Evolutionary conservation across 2,329 filamentous ascomycete genomes (phyloP).

Genomic region (Neospermospora avenae): DNA sequence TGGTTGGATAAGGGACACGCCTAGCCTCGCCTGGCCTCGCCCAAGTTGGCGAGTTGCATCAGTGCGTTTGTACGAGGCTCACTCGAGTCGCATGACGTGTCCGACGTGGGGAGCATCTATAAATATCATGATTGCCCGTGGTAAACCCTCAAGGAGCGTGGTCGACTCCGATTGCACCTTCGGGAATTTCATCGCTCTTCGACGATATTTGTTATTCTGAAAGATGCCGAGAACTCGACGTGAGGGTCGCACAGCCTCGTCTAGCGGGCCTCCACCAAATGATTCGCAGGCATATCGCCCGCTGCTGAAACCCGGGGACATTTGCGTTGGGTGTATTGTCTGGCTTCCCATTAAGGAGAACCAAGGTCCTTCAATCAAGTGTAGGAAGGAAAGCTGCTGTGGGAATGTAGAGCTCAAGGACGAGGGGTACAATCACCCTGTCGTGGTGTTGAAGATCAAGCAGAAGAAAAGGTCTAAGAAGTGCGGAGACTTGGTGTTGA

Average conservation of each 20-base stretch:
- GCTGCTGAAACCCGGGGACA: background rate
- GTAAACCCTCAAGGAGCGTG: background rate
- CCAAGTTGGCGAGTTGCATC: background rate
- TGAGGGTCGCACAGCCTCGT: background rate
- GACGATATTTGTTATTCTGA: background rate
- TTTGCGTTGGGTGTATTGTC: conserved; percentile 14
- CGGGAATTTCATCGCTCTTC: background rate
- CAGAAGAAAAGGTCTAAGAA: background rate
- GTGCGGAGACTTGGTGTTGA: conserved; percentile 8
- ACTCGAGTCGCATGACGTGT: background rate
- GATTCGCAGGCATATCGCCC: background rate
- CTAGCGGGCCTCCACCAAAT: background rate
- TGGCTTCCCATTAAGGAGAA: conserved; percentile 4
- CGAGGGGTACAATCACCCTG: conserved; percentile 13
- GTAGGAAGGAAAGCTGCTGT: conserved; percentile 2
- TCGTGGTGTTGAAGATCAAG: conserved; percentile 8
- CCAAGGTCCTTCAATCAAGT: background rate
- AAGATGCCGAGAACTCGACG: background rate
- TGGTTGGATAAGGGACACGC: background rate
- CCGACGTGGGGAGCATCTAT: background rate
- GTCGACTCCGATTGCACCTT: background rate
- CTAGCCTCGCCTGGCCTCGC: background rate
- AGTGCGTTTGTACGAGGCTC: background rate
- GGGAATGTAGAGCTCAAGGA: background rate
- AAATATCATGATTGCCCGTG: background rate